phyloP scores from a whole-genome alignment of 2,329 filamentous ascomycete genomes.

The Fusarium falciforme region DNA sequence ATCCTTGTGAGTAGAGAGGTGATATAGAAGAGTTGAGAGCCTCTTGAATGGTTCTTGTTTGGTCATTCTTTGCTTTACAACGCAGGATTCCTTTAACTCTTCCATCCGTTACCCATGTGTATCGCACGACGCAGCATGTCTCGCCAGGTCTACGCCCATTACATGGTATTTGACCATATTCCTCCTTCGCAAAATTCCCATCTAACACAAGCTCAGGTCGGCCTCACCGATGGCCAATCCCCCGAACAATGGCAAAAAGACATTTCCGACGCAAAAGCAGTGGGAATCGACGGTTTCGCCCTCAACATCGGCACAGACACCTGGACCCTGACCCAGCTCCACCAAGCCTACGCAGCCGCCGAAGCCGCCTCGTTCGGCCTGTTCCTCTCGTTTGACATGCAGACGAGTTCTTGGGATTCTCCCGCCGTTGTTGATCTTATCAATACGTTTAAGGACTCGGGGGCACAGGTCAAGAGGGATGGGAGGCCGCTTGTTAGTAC shows the following conservation, averaged over 20 bases:
- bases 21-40: background rate
- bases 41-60: background rate
- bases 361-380: constrained; percentile 45
- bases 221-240: constrained; percentile 47
- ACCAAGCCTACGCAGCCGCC: constrained; percentile 44
- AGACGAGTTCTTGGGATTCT: constrained; percentile 43
- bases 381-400: constrained; percentile 58
- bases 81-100: background rate
- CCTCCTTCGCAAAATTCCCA: background rate
- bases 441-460: constrained; percentile 36
- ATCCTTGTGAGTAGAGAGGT: background rate
- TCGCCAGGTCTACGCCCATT: constrained; percentile 46
- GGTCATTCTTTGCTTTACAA: background rate
- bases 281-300: constrained; percentile 56
- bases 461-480: constrained; percentile 45
- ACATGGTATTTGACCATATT: constrained; percentile 40
- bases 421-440: constrained; percentile 42
- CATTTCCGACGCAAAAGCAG: constrained; percentile 48
- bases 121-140: constrained; percentile 23
- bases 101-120: background rate
- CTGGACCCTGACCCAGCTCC: constrained; percentile 48
- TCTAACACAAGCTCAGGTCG: constrained; percentile 31
- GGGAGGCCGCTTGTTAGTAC: constrained; percentile 60
- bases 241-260: constrained; percentile 48
- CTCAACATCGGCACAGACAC: constrained; percentile 52